Percentiles rank a stretch among this genome's conserved stretches.
Evolutionary conservation across 2,329 filamentous ascomycete genomes (phyloP).

Genomic region (Colletotrichum australisinense): DNA sequence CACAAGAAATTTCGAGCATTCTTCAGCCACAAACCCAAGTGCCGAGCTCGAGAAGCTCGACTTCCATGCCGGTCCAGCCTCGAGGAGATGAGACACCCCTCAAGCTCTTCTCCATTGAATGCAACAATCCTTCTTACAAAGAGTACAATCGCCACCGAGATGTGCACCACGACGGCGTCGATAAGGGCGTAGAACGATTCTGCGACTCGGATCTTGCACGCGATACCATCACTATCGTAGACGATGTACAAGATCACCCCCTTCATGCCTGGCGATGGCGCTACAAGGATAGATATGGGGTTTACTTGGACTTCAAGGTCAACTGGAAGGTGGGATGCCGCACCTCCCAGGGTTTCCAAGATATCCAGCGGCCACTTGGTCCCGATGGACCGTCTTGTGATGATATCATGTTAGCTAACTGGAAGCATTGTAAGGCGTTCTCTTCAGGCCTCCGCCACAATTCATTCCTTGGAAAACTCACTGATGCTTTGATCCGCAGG

Average conservation of each 20-base stretch:
- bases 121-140: background rate
- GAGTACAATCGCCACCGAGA: background rate
- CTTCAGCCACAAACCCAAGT: too few relatives aligned
- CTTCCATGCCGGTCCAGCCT: background rate
- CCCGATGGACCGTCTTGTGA: background rate
- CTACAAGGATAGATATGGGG: background rate
- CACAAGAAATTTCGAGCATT: too few relatives aligned
- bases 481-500: background rate
- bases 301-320: background rate
- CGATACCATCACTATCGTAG: background rate
- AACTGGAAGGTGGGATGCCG: background rate
- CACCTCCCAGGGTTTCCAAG: background rate
- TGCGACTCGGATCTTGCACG: background rate
- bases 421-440: background rate
- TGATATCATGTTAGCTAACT: background rate
- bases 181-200: background rate
- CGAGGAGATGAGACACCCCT: background rate
- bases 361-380: background rate
- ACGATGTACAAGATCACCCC: background rate
- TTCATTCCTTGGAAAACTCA: too few relatives aligned
- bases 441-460: too few relatives aligned
- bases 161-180: background rate
- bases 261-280: background rate
- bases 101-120: background rate
- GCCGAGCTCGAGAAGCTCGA: slow-evolving; percentile 44